phyloP scores from a whole-genome alignment of 2,329 filamentous ascomycete species.

The Fonsecaea nubica region DNA sequence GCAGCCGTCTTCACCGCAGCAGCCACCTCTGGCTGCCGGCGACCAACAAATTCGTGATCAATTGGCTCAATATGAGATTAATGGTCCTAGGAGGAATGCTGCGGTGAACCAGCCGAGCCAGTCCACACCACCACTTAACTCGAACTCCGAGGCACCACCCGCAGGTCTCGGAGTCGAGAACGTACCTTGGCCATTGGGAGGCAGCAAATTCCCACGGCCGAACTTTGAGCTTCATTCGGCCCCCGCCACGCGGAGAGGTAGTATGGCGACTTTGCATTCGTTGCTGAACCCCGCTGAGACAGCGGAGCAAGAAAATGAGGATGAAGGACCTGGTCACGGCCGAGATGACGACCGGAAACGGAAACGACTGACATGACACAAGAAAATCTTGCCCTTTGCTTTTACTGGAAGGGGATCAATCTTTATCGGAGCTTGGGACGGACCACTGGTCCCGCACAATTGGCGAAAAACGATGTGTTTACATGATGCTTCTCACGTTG shows the following conservation, averaged over 20 bases:
- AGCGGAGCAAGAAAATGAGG: slow-evolving; percentile 69
- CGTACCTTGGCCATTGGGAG: slow-evolving; percentile 34
- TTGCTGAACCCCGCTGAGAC: slow-evolving; percentile 73
- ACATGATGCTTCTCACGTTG: not conserved
- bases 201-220: slow-evolving; percentile 37
- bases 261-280: slow-evolving; percentile 73
- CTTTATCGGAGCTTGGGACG: not conserved
- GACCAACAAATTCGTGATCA: slow-evolving; percentile 70
- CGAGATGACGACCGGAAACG: slow-evolving; percentile 67
- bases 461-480: slow-evolving; percentile 4
- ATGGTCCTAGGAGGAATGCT: slow-evolving; percentile 56
- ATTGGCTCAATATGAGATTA: slow-evolving; percentile 70
- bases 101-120: slow-evolving; percentile 29
- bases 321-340: slow-evolving; percentile 62
- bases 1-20: slow-evolving; percentile 62
- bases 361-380: slow-evolving; percentile 59
- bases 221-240: slow-evolving; percentile 51
- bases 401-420: slow-evolving; percentile 1
- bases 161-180: slow-evolving; percentile 37
- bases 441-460: slow-evolving; percentile 1
- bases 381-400: slow-evolving; percentile 3
- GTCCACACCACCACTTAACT: slow-evolving; percentile 33
- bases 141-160: slow-evolving; percentile 31
- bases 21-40: slow-evolving; percentile 44
- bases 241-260: slow-evolving; percentile 70